Evolutionary conservation across 306 rosid species (phyloP).

Genomic region (Prunus campanulata): DNA sequence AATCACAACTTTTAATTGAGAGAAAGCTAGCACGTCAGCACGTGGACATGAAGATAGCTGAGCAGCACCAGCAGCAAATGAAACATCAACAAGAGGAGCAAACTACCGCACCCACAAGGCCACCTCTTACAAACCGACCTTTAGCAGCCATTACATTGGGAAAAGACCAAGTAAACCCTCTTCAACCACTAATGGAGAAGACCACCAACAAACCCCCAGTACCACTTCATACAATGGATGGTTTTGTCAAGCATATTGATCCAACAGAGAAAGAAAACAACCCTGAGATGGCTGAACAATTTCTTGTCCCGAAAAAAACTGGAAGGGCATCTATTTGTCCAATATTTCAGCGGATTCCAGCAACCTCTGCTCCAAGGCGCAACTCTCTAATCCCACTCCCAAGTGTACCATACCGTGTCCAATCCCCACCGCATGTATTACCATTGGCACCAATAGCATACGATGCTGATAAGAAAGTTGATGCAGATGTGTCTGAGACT

Average conservation of each 20-base stretch:
- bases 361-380: constrained; percentile 60
- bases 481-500: constrained; percentile 40
- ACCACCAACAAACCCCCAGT: constrained; percentile 39
- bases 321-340: constrained; percentile 79
- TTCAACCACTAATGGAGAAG: constrained; percentile 61
- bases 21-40: constrained; percentile 96
- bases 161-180: constrained; percentile 51
- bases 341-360: constrained; percentile 49
- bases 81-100: constrained; percentile 67
- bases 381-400: constrained; percentile 87
- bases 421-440: constrained; percentile 41
- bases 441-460: constrained; percentile 33
- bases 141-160: constrained; percentile 28
- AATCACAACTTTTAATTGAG: constrained; percentile 85
- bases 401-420: constrained; percentile 42
- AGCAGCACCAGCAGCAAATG: constrained; percentile 70
- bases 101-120: constrained; percentile 36
- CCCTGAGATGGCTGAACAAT: constrained; percentile 55
- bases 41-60: constrained; percentile 88
- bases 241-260: constrained; percentile 54
- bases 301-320: constrained; percentile 53
- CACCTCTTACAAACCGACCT: constrained; percentile 45
- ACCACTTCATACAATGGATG: constrained; percentile 44
- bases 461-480: constrained; percentile 51
- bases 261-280: constrained; percentile 79